phyloP scores from a whole-genome alignment of 2,329 filamentous ascomycete species.

The Exophiala mesophila region DNA sequence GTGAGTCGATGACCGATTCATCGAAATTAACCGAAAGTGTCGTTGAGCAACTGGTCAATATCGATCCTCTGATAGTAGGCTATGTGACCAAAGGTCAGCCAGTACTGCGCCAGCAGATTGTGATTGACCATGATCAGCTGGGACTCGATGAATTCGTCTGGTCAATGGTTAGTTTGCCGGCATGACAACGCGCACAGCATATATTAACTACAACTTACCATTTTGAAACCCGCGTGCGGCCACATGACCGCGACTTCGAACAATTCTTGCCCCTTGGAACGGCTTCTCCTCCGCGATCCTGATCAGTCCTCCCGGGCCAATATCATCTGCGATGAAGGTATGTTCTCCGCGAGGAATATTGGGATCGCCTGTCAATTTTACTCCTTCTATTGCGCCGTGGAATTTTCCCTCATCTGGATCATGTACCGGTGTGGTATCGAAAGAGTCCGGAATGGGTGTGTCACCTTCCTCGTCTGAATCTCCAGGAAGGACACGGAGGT shows the following conservation, averaged over 20 bases:
- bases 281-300: conserved; percentile 59
- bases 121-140: conserved; percentile 74
- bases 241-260: conserved; percentile 71
- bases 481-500: conserved; percentile 7
- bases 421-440: not conserved
- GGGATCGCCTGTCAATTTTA: conserved; percentile 88
- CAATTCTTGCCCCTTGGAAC: conserved; percentile 70
- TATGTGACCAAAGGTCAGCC: conserved; percentile 54
- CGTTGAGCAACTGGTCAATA: conserved; percentile 35
- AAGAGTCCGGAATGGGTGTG: not conserved
- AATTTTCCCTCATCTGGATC: conserved; percentile 12
- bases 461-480: conserved; percentile 4
- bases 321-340: conserved; percentile 74
- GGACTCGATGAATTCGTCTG: conserved; percentile 69
- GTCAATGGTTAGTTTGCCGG: conserved; percentile 24
- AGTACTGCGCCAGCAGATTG: conserved; percentile 76
- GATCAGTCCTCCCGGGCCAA: conserved; percentile 62
- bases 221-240: conserved; percentile 66
- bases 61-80: conserved; percentile 43
- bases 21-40: conserved; percentile 14
- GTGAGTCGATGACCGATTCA: not conserved
- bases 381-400: conserved; percentile 66
- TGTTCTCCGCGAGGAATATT: conserved; percentile 84
- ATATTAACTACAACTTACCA: conserved; percentile 64
- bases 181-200: too few relatives aligned